Conservation (phyloP, 2,329 filamentous ascomycete genomes). For the Neobulgaria alba region DNA sequence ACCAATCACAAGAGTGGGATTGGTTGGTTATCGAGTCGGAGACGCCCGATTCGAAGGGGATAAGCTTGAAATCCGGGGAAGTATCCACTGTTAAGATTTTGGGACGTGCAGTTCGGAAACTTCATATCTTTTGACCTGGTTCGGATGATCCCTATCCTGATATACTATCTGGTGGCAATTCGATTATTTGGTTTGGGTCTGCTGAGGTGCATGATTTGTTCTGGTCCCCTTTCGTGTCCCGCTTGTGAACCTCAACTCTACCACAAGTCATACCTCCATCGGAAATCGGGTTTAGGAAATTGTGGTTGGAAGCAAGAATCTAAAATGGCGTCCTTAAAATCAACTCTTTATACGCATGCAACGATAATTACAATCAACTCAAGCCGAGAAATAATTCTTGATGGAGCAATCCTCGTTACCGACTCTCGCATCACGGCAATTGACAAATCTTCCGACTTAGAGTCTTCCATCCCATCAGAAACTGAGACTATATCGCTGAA, state of each 20-base stretch:
- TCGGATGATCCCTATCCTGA: no score
- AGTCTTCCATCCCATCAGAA: conserved; percentile 20
- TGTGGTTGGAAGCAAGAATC: no score
- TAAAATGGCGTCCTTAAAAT: conserved; percentile 6
- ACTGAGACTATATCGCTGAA: conserved; percentile 30
- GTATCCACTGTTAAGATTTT: no score
- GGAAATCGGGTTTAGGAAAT: no score
- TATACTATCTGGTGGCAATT: no score
- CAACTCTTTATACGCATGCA: conserved; percentile 36
- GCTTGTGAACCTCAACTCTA: no score
- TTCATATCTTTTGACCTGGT: no score
- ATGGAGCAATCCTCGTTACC: conserved; percentile 38
- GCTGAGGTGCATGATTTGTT: no score
- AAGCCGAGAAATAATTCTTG: conserved; percentile 35
- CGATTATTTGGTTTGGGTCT: no score
- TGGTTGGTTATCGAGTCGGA: conserved; percentile 17
- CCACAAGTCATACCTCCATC: no score
- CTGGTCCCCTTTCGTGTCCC: no score
- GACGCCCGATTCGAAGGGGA: conserved; percentile 7
- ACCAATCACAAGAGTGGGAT: conserved; percentile 12
- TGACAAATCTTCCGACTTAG: conserved; percentile 30
- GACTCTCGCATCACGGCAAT: conserved; percentile 35
- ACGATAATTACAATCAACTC: conserved; percentile 44
- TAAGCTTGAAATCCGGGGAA: conserved; percentile 11
- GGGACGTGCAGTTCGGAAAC: no score